Base-by-base conservation (phyloP, 768 basidiomycete species). In the Russula sp. region DNA sequence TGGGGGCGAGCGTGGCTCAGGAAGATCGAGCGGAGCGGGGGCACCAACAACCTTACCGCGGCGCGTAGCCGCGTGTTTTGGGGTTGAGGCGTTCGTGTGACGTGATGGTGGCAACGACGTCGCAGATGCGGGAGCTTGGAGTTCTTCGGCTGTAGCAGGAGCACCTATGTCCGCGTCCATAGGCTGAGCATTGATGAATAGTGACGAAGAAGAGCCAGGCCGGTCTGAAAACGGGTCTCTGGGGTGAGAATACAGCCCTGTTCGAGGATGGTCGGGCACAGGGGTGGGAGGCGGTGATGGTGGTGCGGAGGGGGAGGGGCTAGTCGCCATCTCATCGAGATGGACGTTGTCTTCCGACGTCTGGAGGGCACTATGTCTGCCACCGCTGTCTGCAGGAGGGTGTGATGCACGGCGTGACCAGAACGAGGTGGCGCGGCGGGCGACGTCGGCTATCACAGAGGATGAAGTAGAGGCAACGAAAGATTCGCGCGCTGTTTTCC, bases 401-500 rank as follows among this genome's bases (percentile, higher is more conserved):
- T 68, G 57, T 74, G 76, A 69, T 73, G 42, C 74, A 70, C 57
- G 75, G 75, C 60, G 73, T 4, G 81, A 71, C 80, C 86, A 84
- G 4, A 91, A 76, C 27, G 80, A 73, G 67, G 80, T 82, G 13
- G 88, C 84, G 34, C 82, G 80, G 55, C 80, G 80, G 39, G 84
- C 80, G 62, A 89, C 79, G 62, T 81, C 80, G 22, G 76, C 74
- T 44, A 89, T 72, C n/a, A 88, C 68, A 3, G 87, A 84, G 5
- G 79, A 69, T 20, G 68, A 50, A 10, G 71, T 48, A 31, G 67
- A 40, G 20, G 73, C 22, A 48, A 11, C 67, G 6, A 68, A 13
- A 2, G 86, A 84, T 60, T 85, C 86, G 59, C 91, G 81, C 3
- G 82, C 85, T 40, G 82, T 79, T 74, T 86, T 91, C 76, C 91